These are phyloP conservation scores for Gypsophila paniculata DNA, from an alignment of 179 eudicot genomes.

Conservation along the genomic window DNA sequence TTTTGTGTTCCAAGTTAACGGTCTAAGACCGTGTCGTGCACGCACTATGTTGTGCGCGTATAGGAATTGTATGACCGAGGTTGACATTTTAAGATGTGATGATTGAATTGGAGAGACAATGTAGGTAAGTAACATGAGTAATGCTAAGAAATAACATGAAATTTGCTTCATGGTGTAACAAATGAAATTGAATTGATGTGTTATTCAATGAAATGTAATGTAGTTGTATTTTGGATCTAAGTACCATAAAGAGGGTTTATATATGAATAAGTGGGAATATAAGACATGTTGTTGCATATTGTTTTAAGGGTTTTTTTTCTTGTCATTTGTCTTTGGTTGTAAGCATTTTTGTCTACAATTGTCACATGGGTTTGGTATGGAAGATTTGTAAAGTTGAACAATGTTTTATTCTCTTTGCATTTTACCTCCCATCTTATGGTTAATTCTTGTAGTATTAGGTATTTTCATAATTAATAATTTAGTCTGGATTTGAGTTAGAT, in stretches of 20 bases:
- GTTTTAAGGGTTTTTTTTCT: conserved; percentile 11
- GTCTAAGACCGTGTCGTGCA: conserved; percentile 20
- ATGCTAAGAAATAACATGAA: background rate
- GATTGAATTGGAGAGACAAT: conserved; percentile 19
- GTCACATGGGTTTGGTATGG: conserved; percentile 28
- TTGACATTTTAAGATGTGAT: background rate
- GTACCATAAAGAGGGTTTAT: background rate
- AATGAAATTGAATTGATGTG: background rate
- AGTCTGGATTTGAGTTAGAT: too few relatives aligned
- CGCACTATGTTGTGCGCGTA: conserved; percentile 28
- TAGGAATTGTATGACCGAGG: conserved; percentile 13
- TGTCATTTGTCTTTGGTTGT: conserved; percentile 9
- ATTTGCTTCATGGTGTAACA: conserved; percentile 11
- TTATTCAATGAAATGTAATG: too few relatives aligned
- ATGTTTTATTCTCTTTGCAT: too few relatives aligned
- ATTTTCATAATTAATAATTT: too few relatives aligned
- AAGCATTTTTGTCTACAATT: conserved; percentile 25
- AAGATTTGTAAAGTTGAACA: conserved; percentile 18
- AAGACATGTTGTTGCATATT: conserved; percentile 11
- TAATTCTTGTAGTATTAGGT: too few relatives aligned
- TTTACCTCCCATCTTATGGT: too few relatives aligned
- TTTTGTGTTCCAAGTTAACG: conserved; percentile 25
- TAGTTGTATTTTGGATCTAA: conserved; percentile 11
- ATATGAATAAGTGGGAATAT: background rate
- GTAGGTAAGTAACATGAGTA: conserved; percentile 8